Conservation (phyloP, 2,329 filamentous ascomycete genomes). For the Trichoderma breve region DNA sequence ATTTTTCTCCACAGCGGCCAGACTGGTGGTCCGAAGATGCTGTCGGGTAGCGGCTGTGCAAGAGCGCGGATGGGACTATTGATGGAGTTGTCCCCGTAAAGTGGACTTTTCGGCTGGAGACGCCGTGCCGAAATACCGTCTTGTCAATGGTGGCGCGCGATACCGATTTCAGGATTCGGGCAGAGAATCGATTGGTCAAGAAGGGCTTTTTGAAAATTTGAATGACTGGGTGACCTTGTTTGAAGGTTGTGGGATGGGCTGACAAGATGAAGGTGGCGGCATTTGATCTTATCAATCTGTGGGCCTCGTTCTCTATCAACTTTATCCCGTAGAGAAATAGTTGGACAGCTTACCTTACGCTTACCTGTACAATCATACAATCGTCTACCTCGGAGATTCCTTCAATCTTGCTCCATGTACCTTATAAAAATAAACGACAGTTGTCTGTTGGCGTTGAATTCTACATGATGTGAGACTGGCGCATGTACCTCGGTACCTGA, state of each 20-base stretch:
- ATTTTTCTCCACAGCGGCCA: not conserved
- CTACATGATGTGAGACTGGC: not conserved
- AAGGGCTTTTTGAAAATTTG: not conserved
- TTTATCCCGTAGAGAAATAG: too few relatives aligned
- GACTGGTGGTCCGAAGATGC: not conserved
- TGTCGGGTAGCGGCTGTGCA: not conserved
- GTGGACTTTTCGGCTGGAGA: slow-evolving; percentile 4
- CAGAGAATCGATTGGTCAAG: not conserved
- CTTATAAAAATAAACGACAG: not conserved
- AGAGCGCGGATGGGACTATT: not conserved
- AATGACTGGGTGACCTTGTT: not conserved
- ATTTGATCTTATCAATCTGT: slow-evolving; percentile 1
- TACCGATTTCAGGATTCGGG: not conserved
- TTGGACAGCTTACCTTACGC: not conserved
- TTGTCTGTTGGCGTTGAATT: not conserved
- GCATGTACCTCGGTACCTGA: not conserved
- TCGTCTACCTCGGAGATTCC: not conserved
- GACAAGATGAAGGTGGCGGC: not conserved
- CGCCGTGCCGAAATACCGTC: slow-evolving; percentile 6
- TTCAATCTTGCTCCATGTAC: too few relatives aligned
- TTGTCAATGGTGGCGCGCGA: not conserved
- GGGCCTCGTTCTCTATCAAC: not conserved
- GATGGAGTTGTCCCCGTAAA: slow-evolving; percentile 11
- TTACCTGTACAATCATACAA: not conserved
- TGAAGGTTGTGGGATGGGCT: not conserved